Base-by-base conservation (phyloP, 73 alveolate genomes). In the Paramecium bursaria region DNA sequence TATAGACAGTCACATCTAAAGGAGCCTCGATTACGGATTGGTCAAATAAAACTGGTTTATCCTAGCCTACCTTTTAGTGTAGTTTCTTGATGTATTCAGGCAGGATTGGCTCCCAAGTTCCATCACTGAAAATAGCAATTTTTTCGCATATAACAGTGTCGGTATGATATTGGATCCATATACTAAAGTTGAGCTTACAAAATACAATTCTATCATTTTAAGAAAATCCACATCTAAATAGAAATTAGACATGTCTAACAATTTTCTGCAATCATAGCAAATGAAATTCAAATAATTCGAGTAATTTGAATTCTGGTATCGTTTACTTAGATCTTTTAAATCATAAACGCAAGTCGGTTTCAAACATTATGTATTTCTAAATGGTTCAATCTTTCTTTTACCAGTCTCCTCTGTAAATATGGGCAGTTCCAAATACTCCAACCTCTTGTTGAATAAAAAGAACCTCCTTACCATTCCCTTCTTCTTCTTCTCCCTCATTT, bases 81-180 rank as follows among this genome's bases (percentile, higher is more conserved):
- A 67, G 26, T 25, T 57, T 67, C 17, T 42, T 67, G 5, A 67
- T 31, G 44, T 67, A 67, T 15, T 67, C 82, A 9, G 82, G 82
- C 7, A 67, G 42, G 2, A 67, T 57, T n/a, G 82, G 50, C 21
- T 67, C 82, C 82, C 82, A 67, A 30, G 82, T 39, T 31, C 82
- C 82, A 42, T 67, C 82, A 17, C 44, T 67, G 13, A 67, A 67
- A 9, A 67, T 42, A 1, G 82, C 82, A 39, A 47, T 57, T 17
- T 42, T 31, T 6, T 1, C 17, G 35, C 82, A 67, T 42, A 39
- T 21, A n/a, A 67, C 0, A 42, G 60, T 31, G 60, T 21, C 33
- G 33, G 33, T 42, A 19, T 67, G 33, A 15, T 67, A 67, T 7
- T 42, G 33, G 7, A 39, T 42, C 82, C 82, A 67, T 1, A 67